Evolutionary conservation across 306 rosid species (phyloP), one percentile per base, ranked within the genome.

Genomic region (Castanea crenata): DNA sequence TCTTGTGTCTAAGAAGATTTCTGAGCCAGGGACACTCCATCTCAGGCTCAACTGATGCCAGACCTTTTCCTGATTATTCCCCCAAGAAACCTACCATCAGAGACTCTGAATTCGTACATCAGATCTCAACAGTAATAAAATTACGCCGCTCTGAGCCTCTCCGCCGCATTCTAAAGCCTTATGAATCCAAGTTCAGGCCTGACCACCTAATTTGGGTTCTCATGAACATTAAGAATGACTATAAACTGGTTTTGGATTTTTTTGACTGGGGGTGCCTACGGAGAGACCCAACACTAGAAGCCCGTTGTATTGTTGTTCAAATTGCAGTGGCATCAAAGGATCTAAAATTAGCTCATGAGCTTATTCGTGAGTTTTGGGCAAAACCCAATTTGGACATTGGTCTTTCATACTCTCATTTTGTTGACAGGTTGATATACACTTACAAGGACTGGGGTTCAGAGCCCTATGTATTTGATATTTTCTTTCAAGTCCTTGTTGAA

Each of bases 1-100:
- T 75, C 44, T 72, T 61, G 4, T 64, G 72, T 31, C 70, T 51
- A 58, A 56, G 70, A 73, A 83, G 76, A 71, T 77, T 77, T 75
- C 55, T 68, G 55, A 86, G 54, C 74, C 73, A 59, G 29, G 74
- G 41, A 55, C 49, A 74, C 59, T 81, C 83, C 51, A 78, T 77
- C 69, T 76, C 78, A 49, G 71, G 69, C 78, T 78, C 90, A 74
- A 76, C 86, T 55, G 80, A 67, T 80, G 67, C 82, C 41, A 88
- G 98, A 76, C 93, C 95, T 21, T 93, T 93, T 74, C 98, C 98
- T 55, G 93, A 91, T 76, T 93, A 90, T 85, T 90, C 98, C 25
- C 97, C 92, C 0, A 88, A 87, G 64, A 93, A 83, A 59, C 90
- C 92, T 44, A 76, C 89, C 67, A 80, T 90, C 58, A 79, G 74